Evolutionary conservation across 2,329 filamentous ascomycete species (phyloP), one percentile per base, ranked within the genome.

Genomic region (Xylaria polymorpha): DNA sequence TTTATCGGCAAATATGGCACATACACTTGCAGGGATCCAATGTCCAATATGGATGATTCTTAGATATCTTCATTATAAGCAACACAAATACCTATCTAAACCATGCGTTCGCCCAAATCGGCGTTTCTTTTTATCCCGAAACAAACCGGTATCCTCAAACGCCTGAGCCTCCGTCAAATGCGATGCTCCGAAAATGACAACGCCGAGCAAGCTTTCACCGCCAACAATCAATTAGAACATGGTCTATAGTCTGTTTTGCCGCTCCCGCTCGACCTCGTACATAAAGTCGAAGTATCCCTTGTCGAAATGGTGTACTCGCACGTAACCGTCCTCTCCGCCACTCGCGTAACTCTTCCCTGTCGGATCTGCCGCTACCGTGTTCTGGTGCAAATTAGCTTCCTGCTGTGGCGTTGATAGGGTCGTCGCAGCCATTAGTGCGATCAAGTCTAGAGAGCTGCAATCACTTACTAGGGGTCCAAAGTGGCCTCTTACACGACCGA

Each of bases 281-380:
- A 92, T 89, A 85, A 99, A 99, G 83, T 99, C 96, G 82, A 96
- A 98, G 87, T 98, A 99, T 71, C 92, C 89, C 87, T 97, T 97
- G 85, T 99, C 96, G 83, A 99, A 99, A 84, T 97, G 94, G 85
- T 99, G 96, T 75, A 98, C 91, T 79, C 96, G 93, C 73, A 99
- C 95, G 85, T 99, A 99, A 79, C 96, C 96, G 83, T 99, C 96
- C 85, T 99, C 96, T 83, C 94, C 95, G 76, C 96, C 96, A 79
- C 92, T 95, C 78, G 94, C 94, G 84, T 99, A 99, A 78, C 93
- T 90, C 80, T 92, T 94, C 78, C 96, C 96, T 69, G 91, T 91
- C 37, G 96, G 96, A 83, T 97, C 93, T 67, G 93, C 93, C 58
- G 96, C 94, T 76, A 99, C 94, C 72, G 96, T 98, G 87, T 99